Base-by-base conservation (phyloP, 2,329 filamentous ascomycete genomes). In the Paramyrothecium sp. region DNA sequence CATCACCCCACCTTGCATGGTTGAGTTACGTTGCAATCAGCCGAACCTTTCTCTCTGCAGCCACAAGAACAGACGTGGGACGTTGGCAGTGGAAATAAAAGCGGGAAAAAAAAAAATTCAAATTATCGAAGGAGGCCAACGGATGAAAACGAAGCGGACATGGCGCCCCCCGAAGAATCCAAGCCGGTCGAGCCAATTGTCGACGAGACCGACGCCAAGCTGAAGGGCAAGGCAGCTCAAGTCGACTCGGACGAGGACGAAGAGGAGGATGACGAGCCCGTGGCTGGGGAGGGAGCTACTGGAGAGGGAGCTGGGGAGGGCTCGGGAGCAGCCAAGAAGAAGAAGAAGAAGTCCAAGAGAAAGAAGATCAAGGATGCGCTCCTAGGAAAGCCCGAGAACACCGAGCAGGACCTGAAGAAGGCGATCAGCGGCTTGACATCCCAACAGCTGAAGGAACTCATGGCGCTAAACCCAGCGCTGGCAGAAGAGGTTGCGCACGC, bases 391-490 rank as follows among this genome's bases (percentile, higher is more conserved):
- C 59, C 71, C 13, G 67, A 64, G 44, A 71, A 75, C 48, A 67
- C 71, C 44, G 70, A 77, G 60, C 68, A 72, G 52, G 71, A 78
- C 17, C 68, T 79, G 54, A 78, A 81, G 64, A 80, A 82, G 64
- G 80, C 83, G 53, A 75, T 87, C 57, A 74, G 78, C 33, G 77
- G 76, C 51, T 76, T 88, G 56, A 82, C 81, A 30, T 76, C 80
- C 46, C 75, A 84, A 60, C 84, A 89, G 68, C 74, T 87, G 59
- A 72, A 84, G 59, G 85, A 91, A 62, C 81, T 95, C 58, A 83
- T 91, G 66, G 80, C 83, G 55, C 85, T 92, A 65, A 87, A 93
- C 70, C 89, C 88, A n/a, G 86, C 85, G 3, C 79, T 93, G 64
- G 84, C 88, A 60, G 82, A 85, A 63, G 86, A 90, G 69, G 64